Base-by-base conservation (phyloP, 345 rosid genomes). In the Chamaenerion angustifolium region DNA sequence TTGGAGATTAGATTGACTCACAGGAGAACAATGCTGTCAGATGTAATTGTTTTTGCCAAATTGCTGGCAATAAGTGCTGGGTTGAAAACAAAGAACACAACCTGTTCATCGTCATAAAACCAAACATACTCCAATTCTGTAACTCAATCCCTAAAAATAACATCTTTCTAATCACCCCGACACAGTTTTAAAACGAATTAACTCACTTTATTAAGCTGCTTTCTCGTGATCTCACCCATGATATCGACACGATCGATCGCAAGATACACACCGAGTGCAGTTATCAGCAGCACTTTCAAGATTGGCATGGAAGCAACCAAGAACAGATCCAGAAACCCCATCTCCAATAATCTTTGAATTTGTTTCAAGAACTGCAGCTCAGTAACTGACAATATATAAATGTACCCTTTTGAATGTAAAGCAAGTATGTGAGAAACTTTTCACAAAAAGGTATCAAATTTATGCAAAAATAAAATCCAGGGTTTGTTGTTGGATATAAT, bases 61-160 rank as follows among this genome's bases (percentile, higher is more conserved):
- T 53, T 61, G 67, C 72, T 42, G 40, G 57, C 64, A 3, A 75
- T 59, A 9, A 75, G 58, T 13, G 76, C 60, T 23, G 74, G 80
- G 47, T 44, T 63, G 51, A 75, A 60, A 49, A 75, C 76, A 37
- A 23, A 65, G 21, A 71, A 71, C 25, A 63, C 71, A 16, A 71
- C 40, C 74, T 75, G 65, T 0, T 6, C 35, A 23, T 23, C 27
- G 5, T 23, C 27, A 23, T 23, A 23, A 23, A 23, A 2, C 27
- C 2, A 23, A 23, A 23, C 5, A 5, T 2, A 23, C 27, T 5
- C 5, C 5, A 23, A 23, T 23, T 23, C 5, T 5, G 2, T 23
- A 23, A 23, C 2, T 5, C 2, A 23, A 23, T n/a, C n/a, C n/a
- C n/a, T n/a, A n/a, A n/a, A n/a, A n/a, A n/a, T n/a, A n/a, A 21